phyloP scores from a whole-genome alignment of 345 rosid genomes.

The Populus simonii region DNA sequence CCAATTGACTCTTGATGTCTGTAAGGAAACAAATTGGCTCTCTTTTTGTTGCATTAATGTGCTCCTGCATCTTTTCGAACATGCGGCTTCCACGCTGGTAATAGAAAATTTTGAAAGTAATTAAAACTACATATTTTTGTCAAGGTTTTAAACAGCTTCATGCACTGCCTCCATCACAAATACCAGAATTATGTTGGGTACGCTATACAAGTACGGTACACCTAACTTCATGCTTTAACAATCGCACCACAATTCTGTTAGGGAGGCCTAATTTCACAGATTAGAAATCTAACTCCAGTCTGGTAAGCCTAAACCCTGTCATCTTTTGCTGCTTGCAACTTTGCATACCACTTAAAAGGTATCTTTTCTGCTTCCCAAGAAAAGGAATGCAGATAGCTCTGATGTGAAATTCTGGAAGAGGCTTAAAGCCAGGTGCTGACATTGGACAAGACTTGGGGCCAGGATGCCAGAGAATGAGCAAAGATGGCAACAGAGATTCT shows the following conservation, averaged over 20 bases:
- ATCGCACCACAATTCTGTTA: not conserved
- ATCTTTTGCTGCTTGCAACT: not conserved
- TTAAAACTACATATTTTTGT: no score
- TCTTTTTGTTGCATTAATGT: not conserved
- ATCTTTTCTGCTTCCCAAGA: not conserved
- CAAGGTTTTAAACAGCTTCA: no score
- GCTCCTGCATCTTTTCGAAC: not conserved
- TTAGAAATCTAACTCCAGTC: not conserved
- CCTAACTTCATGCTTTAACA: not conserved
- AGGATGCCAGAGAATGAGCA: not conserved
- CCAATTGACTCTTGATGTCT: not conserved
- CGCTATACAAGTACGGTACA: not conserved
- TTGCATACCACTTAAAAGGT: not conserved
- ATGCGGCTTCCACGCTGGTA: not conserved
- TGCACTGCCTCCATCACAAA: no score
- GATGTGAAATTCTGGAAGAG: not conserved
- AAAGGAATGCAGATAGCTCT: not conserved
- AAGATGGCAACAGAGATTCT: not conserved
- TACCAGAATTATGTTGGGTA: no score
- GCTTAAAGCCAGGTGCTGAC: conserved; percentile 10
- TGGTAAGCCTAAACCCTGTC: not conserved
- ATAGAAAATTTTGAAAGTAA: no score
- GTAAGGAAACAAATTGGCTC: not conserved
- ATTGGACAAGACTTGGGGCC: conserved; percentile 7
- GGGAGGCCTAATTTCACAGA: not conserved